Conservation (phyloP, 768 basidiomycete species). For the Macrocybe gigantea region DNA sequence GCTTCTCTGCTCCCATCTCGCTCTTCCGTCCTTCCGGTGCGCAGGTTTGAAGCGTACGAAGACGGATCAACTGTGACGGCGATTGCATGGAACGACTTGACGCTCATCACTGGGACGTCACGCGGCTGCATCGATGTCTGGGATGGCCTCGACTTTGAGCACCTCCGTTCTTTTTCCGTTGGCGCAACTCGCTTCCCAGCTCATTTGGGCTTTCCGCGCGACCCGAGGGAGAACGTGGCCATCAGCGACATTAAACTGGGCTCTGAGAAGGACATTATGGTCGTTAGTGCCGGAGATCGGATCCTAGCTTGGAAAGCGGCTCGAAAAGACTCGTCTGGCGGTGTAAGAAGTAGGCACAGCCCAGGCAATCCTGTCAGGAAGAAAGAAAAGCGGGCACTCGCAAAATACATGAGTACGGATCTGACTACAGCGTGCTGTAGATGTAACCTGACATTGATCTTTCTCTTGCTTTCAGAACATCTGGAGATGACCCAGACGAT, state of each 20-base stretch:
- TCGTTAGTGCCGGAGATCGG: constrained; percentile 54
- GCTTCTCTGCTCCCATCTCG: constrained; percentile 2
- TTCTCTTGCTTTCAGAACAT: constrained; percentile 38
- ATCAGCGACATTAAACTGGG: constrained; percentile 46
- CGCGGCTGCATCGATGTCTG: constrained; percentile 55
- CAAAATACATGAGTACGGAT: constrained; percentile 30
- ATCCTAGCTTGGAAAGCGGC: constrained; percentile 64
- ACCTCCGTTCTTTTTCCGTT: constrained; percentile 44
- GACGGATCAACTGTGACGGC: constrained; percentile 58
- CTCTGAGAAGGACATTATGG: constrained; percentile 44
- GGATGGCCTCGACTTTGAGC: constrained; percentile 60
- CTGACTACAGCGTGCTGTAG: constrained; percentile 12
- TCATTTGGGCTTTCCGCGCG: constrained; percentile 14
- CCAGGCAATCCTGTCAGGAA: constrained; percentile 26
- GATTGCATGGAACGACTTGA: constrained; percentile 52
- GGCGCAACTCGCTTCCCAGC: constrained; percentile 15
- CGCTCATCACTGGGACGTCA: constrained; percentile 62
- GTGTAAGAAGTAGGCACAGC: constrained; percentile 26
- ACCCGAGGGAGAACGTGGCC: constrained; percentile 38
- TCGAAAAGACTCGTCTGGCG: constrained; percentile 13
- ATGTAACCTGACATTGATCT: constrained; percentile 14
- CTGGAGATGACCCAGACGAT: constrained; percentile 60
- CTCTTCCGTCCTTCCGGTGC: constrained; percentile 24
- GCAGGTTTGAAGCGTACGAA: constrained; percentile 56
- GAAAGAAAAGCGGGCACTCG: constrained; percentile 20